Evolutionary conservation across 2,329 filamentous ascomycete species (phyloP).

Genomic region (Hypoxylon sp.): DNA sequence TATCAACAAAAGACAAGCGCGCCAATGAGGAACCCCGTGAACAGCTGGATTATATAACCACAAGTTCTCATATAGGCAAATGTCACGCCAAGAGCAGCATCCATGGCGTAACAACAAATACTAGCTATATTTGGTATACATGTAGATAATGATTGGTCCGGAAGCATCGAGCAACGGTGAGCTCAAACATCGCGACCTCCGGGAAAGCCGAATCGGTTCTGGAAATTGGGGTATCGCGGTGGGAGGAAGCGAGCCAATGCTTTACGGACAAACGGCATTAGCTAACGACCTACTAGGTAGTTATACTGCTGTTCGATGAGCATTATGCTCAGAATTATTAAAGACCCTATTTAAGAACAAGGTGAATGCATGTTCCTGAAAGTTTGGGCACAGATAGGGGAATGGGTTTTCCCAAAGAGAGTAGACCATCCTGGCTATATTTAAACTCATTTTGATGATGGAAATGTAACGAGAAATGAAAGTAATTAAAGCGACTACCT

Average conservation of each 20-base stretch:
- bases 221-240: slow-evolving; percentile 9
- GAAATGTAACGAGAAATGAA: no score
- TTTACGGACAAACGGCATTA: not conserved
- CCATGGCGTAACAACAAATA: not conserved
- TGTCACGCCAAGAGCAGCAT: slow-evolving; percentile 1
- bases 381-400: no score
- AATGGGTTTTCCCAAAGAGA: no score
- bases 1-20: slow-evolving; percentile 7
- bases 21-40: slow-evolving; percentile 6
- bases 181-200: not conserved
- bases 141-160: slow-evolving; percentile 9
- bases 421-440: no score
- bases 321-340: no score
- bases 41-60: slow-evolving; percentile 6
- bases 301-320: no score
- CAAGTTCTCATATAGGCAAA: slow-evolving; percentile 2
- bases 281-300: not conserved
- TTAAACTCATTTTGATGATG: no score
- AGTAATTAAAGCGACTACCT: no score
- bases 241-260: slow-evolving; percentile 25
- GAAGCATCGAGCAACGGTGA: not conserved
- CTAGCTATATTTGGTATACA: slow-evolving; percentile 1
- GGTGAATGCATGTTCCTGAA: no score
- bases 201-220: not conserved
- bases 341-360: no score